Base-by-base conservation (phyloP, 139 green algal genomes). In the Gonium pectorale region DNA sequence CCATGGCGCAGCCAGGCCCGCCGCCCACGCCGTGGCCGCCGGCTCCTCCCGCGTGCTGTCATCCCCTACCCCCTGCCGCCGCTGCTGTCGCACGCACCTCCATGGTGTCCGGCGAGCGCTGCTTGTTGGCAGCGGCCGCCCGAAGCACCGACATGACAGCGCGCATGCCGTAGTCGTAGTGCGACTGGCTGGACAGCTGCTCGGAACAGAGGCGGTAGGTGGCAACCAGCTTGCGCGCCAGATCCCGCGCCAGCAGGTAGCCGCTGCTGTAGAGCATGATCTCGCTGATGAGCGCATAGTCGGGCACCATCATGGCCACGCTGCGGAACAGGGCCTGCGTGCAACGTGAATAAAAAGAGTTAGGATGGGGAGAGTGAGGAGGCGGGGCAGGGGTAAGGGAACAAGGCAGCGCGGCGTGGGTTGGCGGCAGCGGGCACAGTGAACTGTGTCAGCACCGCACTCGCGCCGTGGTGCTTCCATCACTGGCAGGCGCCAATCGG, bases 141-240 rank as follows among this genome's bases (percentile, higher is more conserved):
- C 92, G 86, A 68, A 97, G 90, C 82, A 96, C 94, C 64, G 87
- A 93, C 82, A 97, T 96, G 56, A 97, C 94, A 26, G 94, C 94
- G 29, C 94, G 86, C 93, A 96, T 96, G 85, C 93, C 93, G 74
- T 96, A 96, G 88, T 96, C 93, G 77, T 97, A 97, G 86, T 97
- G 94, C n/a, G 80, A 91, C 87, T 97, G 94, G 46, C 81, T 92
- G 66, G 91, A 95, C 74, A 97, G 93, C 90, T 97, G 94, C 88
- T 97, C 94, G 3, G 90, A 95, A 87, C 94, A 97, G 37, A 97
- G 90, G 26, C 91, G 87, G 89, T 96, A 97, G 0, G 94, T 97
- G 46, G 94, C 94, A 26, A 97, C 94, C 86, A 97, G 92, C 89
- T 97, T 97, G 67, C 90, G 83, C 33, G 94, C 94, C 51, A 97